A percentile compares a stretch with the other conserved stretches of the same genome.
These are phyloP conservation scores for Trypanosoma theileri DNA, from an alignment of 208 protist genomes.

Conservation along the genomic window DNA sequence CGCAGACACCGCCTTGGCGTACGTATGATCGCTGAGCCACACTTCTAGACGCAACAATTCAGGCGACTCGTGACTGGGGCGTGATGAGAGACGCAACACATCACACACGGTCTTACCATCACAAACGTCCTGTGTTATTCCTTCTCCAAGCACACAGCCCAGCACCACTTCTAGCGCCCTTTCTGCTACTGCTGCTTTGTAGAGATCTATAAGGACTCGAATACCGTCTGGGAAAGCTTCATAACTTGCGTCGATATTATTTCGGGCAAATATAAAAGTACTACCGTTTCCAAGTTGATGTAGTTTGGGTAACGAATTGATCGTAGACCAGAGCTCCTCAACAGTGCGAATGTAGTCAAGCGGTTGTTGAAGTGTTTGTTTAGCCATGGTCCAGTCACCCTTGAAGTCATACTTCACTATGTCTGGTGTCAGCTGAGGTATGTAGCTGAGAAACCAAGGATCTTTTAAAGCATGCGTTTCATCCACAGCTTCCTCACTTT, in stretches of 20 bases:
- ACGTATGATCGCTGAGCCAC: conserved; percentile 79
- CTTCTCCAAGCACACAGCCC: conserved; percentile 74
- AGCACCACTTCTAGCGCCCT: conserved; percentile 68
- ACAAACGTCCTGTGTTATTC: conserved; percentile 50
- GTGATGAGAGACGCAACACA: conserved; percentile 74
- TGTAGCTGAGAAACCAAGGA: conserved; percentile 84
- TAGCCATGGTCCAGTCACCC: conserved; percentile 84
- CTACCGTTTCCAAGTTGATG: conserved; percentile 77
- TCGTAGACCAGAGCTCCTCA: conserved; percentile 89
- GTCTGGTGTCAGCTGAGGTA: conserved; percentile 70
- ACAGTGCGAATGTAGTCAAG: conserved; percentile 86
- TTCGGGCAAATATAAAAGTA: conserved; percentile 81
- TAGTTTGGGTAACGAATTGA: conserved; percentile 86
- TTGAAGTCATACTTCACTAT: conserved; percentile 76
- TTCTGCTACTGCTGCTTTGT: conserved; percentile 61
- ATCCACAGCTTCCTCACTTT: conserved; percentile 11
- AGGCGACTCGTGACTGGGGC: conserved; percentile 58
- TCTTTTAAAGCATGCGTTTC: conserved; percentile 70
- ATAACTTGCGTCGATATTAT: conserved; percentile 85
- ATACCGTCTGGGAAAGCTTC: conserved; percentile 86
- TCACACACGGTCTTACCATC: conserved; percentile 74
- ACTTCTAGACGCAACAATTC: conserved; percentile 81
- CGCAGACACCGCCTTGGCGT: conserved; percentile 45
- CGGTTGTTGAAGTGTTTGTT: conserved; percentile 62
- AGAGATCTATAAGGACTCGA: conserved; percentile 72